Percentiles rank a stretch among this genome's conserved stretches.
Evolutionary conservation across 2,329 filamentous ascomycete genomes (phyloP).

Genomic region (Xylaria sp.): DNA sequence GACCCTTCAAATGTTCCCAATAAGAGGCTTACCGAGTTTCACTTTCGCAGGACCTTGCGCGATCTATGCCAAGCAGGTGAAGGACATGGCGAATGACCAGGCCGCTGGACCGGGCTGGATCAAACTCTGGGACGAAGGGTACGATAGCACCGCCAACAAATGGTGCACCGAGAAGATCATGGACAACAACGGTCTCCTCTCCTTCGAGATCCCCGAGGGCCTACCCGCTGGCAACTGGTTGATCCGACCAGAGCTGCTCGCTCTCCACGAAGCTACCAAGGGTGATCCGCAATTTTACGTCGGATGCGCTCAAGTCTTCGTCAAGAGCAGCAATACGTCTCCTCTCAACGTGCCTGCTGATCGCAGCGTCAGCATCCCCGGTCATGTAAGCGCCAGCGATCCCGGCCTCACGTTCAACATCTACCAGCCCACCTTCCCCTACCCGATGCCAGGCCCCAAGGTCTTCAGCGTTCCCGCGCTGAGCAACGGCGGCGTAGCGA

Average conservation of each 20-base stretch:
- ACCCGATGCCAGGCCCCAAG: conserved; percentile 53
- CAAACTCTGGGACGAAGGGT: conserved; percentile 69
- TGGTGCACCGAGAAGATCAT: conserved; percentile 71
- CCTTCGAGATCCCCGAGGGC: conserved; percentile 54
- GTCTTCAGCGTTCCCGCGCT: conserved; percentile 42
- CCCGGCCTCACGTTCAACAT: conserved; percentile 60
- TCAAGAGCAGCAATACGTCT: conserved; percentile 44
- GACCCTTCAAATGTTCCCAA: too few species aligned
- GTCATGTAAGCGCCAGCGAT: conserved; percentile 52
- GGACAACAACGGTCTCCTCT: conserved; percentile 57
- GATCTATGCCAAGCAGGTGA: conserved; percentile 67
- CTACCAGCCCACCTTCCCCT: conserved; percentile 52
- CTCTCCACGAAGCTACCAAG: conserved; percentile 57
- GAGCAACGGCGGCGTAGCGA: conserved; percentile 3
- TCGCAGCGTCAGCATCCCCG: conserved; percentile 59
- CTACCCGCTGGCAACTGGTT: conserved; percentile 64
- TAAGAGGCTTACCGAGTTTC: conserved; percentile 25
- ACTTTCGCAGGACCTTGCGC: conserved; percentile 62
- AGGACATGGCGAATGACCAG: conserved; percentile 46
- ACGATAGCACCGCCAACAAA: conserved; percentile 47
- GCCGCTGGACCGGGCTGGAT: conserved; percentile 67
- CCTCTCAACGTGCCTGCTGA: conserved; percentile 43
- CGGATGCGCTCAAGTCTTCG: conserved; percentile 65
- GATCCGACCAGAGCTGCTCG: conserved; percentile 64
- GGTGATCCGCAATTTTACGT: conserved; percentile 67